A percentile compares a stretch with the other conserved stretches of the same genome.
Conservation (phyloP, 139 green algal species). For the Diplosphaera chodatii region DNA sequence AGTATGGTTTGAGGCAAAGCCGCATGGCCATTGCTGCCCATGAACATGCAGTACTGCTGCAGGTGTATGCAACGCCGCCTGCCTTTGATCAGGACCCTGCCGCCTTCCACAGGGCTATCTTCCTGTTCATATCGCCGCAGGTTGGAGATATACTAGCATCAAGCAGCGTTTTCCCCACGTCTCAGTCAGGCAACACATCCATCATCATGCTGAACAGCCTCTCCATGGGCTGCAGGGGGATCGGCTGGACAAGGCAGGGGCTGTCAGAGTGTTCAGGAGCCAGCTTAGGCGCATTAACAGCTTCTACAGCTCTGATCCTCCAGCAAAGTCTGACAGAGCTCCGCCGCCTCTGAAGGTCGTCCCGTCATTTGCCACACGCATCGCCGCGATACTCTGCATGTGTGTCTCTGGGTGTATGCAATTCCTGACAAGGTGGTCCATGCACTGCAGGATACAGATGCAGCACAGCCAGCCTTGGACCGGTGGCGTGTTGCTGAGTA, state of each 20-base stretch:
- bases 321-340: constrained; percentile 22
- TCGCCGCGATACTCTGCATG: too few species aligned
- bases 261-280: constrained; percentile 67
- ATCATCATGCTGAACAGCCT: too few species aligned
- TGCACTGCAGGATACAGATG: constrained; percentile 4
- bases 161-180: too few species aligned
- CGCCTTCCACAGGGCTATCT: constrained; percentile 2
- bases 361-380: too few species aligned
- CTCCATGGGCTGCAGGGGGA: constrained; percentile 41
- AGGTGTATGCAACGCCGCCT: not conserved
- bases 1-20: too few species aligned
- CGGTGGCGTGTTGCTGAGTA: constrained; percentile 29
- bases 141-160: constrained; percentile 53
- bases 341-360: constrained; percentile 24
- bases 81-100: not conserved
- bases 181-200: too few species aligned
- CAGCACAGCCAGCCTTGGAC: constrained; percentile 23
- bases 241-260: constrained; percentile 38
- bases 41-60: too few species aligned
- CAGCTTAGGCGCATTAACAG: constrained; percentile 69
- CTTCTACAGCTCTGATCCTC: constrained; percentile 62
- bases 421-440: too few species aligned
- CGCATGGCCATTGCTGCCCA: too few species aligned
- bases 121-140: constrained; percentile 4
- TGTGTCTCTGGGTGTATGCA: too few species aligned